Evolutionary conservation across 495 filamentous ascomycete genomes (phyloP), one percentile per base, ranked within the genome.

Genomic region (Podospora comata): DNA sequence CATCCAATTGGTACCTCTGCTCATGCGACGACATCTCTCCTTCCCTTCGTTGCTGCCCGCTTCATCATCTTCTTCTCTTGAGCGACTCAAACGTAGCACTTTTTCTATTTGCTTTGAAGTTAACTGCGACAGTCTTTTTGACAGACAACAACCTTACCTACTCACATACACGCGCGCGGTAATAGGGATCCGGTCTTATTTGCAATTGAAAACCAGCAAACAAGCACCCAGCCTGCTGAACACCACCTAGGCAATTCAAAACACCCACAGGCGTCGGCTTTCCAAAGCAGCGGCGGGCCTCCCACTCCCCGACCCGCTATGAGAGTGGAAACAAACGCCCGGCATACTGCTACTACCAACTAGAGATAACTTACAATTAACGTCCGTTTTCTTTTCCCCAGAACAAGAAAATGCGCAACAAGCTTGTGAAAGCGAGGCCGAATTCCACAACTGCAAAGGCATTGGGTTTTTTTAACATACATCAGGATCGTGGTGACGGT

Each of bases 391-490:
- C 11, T 7, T 39, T 48, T 3, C 16, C 32, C 9, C 18, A 16
- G 30, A n/a, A n/a, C 23, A 57, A 65, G 78, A 77, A 78, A 72
- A 81, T 81, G 79, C 74, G 77, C 74, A 81, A 77, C 74, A 74
- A 75, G 62, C 68, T 79, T 48, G 61, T 76, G 58, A 80, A 78
- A 69, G 61, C 70, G 68, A 75, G 76, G 62, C 67, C 75, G 59
- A 69, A 74, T 75, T 75, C 76, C 68, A 48, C 39, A 16, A 48
- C 72, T 69, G 67, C 71, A 73, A 61, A 72, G 74, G 28, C 65
- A 72, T 20, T 19, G 55, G 20, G 71, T 30, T 57, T 77, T 77
- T 65, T 70, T 72, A 5, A 39, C 34, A 71, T 74, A 32, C 72
- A 77, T 65, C 72, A 75, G 55, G 72, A 75, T 48, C 39, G 39